Base-by-base conservation (phyloP, 108 stramenopile genomes). In the Hondaea fermentalgiana region DNA sequence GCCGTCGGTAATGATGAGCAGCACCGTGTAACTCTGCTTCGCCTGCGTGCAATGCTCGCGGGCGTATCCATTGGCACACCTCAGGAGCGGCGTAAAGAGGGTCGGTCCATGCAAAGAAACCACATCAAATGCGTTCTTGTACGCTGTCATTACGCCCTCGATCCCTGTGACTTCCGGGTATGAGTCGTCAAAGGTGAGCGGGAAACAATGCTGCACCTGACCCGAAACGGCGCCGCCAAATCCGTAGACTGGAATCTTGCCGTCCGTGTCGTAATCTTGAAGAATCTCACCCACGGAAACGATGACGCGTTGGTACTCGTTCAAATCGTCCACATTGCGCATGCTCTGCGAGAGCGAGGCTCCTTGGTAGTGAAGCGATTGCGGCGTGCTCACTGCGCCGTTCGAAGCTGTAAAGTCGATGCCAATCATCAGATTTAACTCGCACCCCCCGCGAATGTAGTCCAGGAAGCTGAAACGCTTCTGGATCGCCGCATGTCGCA, bases 1-100 rank as follows among this genome's bases (percentile, higher is more conserved):
- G 42, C 93, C 93, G 29, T 93, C 93, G 4, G 93, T 93, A 53
- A 93, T 89, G 47, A 93, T 88, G 59, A 93, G 58, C 6, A 93
- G 90, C 44, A 93, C 90, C n/a, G 76, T 83, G 28, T 83, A 83
- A 3, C 76, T 83, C 51, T 83, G 76, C 17, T 83, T 53, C n/a
- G 14, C 19, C 76, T 83, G 76, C 19, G 76, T 53, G 51, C 49
- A 47, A 12, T 83, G 76, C 49, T 83, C 51, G 45, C 51, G 45
- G 6, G 76, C 76, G 23, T 83, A 83, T 16, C 14, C 45, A 23
- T 47, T 53, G 25, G 76, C 76, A 17, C 25, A 25, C 12, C 12
- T n/a, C n/a, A 83, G 51, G 0, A 83, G 25, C 19, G 76, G 76
- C 19, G 76, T 53, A 53, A 83, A 83, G n/a, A 83, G 76, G 14